Evolutionary conservation across 108 stramenopile species (phyloP), one percentile per base, ranked within the genome.

Genomic region (Parmales sp.): DNA sequence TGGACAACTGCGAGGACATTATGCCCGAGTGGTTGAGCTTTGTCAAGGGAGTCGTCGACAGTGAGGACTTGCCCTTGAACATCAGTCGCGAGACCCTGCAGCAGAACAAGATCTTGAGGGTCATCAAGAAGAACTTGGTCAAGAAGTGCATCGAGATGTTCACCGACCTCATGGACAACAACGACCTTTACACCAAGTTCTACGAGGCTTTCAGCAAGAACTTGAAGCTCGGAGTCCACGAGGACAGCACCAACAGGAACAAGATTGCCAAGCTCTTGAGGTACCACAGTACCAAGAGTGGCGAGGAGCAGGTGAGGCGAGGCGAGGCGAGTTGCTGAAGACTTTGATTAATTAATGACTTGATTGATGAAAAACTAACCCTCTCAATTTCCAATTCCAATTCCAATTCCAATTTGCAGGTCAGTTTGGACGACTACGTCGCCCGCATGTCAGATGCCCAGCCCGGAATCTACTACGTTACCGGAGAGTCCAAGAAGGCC

Each of bases 1-100:
- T 98, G 97, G 99, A 99, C 88, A 98, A 99, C 86, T 98, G 99
- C 77, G 96, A 99, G 81, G 99, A 99, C 72, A 68, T 99, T 72
- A 98, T 99, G 99, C 99, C 99, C 38, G 99, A 99, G 81, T 99
- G 93, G 92, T 84, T 99, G 18, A 77, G 80, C 65, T 99, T 99
- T 76, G 83, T 99, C 75, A 93, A 95, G 92, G 99, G 99, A 66
- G 94, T 99, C 64, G 99, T 99, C 13, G 99, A 99, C 77, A 92
- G 90, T 36, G 99, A 99, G 86, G 99, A 99, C 86, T 82, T 99
- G 54, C 99, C 99, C 25, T 90, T 99, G 63, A 99, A 99, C 88
- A 98, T 99, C 79, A 98, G 96, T 50, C 99, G 99, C 83, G 99
- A 99, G 83, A 96, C 96, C 64, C 91, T 99, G 48, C 99, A 99